Base-by-base conservation (phyloP, 768 basidiomycete species). In the Inosperma sp. region DNA sequence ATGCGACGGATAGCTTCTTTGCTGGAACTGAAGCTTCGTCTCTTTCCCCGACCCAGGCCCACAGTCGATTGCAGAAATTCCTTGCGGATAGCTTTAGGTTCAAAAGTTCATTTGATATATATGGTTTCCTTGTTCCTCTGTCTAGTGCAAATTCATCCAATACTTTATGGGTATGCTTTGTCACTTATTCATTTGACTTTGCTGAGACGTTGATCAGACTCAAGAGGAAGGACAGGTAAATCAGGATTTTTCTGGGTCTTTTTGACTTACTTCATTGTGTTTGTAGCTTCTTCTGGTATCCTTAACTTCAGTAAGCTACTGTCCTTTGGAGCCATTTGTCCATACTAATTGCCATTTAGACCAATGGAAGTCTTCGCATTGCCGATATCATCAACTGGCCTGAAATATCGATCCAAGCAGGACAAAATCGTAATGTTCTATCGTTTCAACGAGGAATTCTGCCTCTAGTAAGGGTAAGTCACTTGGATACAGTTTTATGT, bases 371-470 rank as follows among this genome's bases (percentile, higher is more conserved):
- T 26, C 65, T 69, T 5, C 76, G 80, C 26, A 65, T 85, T 17
- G 61, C 61, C 3, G 78, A 81, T 36, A 66, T 83, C 31, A 59
- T 85, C 14, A 61, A 61, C 5, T 82, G 76, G 72, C 59, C 67
- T 0, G 54, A 60, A 2, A 72, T 84, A 23, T 72, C 72, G 9
- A 58, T 62, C 3, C 49, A 53, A 7, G 71, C 73, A 2, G 76
- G 70, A 29, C 66, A 65, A n/a, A 58, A 51, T 41, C 53, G 55
- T 0, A 56, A 63, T 0, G 54, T 60, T 0, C 67, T 85, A 7
- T 84, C 84, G 2, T 86, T 86, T 51, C 81, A 85, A 53, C 65
- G 74, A 22, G 82, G 77, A 0, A 72, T 76, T 53, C 56, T 84
- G 5, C 78, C 78, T 0, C 54, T 85, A 14, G 62, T 85, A n/a